Evolutionary conservation across 495 filamentous ascomycete genomes (phyloP).

Genomic region (Bacidia rubella): DNA sequence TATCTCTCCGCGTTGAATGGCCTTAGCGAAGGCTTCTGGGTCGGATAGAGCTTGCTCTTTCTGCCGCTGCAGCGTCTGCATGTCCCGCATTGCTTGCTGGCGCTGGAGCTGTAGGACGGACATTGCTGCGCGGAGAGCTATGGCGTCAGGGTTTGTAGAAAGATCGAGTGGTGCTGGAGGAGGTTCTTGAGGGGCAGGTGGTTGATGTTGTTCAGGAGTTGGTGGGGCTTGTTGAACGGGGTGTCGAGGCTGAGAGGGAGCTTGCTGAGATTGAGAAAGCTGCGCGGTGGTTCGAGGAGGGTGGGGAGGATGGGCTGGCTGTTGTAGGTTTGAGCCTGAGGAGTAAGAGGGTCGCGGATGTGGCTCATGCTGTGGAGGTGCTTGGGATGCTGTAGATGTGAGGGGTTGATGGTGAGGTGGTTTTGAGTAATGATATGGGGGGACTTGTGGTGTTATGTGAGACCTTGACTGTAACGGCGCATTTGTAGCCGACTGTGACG

Average conservation of each 20-base stretch:
- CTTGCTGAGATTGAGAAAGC: neutral
- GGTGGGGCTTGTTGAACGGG: slow-evolving; percentile 1
- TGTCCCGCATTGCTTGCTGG: slow-evolving; percentile 57
- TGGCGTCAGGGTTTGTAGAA: slow-evolving; percentile 67
- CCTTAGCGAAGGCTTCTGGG: slow-evolving; percentile 53
- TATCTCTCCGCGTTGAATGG: slow-evolving; percentile 43
- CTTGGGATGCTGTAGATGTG: neutral
- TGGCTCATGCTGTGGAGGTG: neutral
- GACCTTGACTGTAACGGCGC: too few species aligned
- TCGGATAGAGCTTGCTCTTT: slow-evolving; percentile 52
- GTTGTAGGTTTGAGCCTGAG: neutral
- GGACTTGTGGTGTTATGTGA: too few species aligned
- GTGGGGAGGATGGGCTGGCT: neutral
- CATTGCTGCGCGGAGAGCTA: slow-evolving; percentile 68
- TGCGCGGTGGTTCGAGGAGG: neutral
- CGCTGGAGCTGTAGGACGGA: slow-evolving; percentile 73
- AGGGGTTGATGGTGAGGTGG: neutral
- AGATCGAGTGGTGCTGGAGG: slow-evolving; percentile 55
- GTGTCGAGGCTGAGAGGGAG: neutral
- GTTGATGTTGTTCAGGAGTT: slow-evolving; percentile 1
- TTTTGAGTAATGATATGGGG: too few species aligned
- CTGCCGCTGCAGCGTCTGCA: slow-evolving; percentile 46
- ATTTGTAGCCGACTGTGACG: too few species aligned
- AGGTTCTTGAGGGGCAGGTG: slow-evolving; percentile 16
- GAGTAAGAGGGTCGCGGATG: too few species aligned